Evolutionary conservation across 2,329 filamentous ascomycete genomes (phyloP), one percentile per base, ranked within the genome.

Genomic region (Pseudocercospora vitis): DNA sequence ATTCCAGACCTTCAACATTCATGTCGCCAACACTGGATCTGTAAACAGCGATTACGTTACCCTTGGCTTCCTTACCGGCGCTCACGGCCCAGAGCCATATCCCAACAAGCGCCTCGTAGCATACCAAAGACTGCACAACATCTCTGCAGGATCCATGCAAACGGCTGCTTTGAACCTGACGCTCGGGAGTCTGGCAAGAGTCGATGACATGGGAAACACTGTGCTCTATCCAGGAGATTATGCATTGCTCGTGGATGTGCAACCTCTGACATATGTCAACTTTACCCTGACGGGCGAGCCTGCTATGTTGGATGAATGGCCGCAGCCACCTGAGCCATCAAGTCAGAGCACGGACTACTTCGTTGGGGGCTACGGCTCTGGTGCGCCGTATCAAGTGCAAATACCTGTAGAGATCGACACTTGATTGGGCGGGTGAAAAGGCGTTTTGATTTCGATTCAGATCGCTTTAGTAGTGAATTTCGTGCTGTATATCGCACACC

Each of bases 171-270:
- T 83, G 3, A 65, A 70, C 4, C 58, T 81, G 21, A 78, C 73
- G 2, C 66, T 83, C 1, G 80, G 76, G 0, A 74, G 71, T 19
- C 61, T 84, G 31, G 75, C 77, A 1, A 69, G 81, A 1, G 74
- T 76, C 0, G 78, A 81, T 53, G 72, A 76, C 33, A 68, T 66
- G 2, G 81, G 81, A 0, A 76, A 79, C 55, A 73, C 70, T 44
- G 74, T 81, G 11, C 62, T 83, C 7, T 82, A 80, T 64, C 80
- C 80, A 0, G 81, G 79, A 0, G 71, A 71, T 14, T 84, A 83
- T 58, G 71, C 65, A 6, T 40, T 81, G 8, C 60, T 72, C 45
- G 48, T 81, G 7, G 79, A 81, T 62, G 66, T 72, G 51, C 72
- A 74, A 46, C 70, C 72, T 1, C 61, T 73, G 44, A 69, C 72